Conservation (phyloP, 163 green algal species). For the Prototheca cutis region DNA sequence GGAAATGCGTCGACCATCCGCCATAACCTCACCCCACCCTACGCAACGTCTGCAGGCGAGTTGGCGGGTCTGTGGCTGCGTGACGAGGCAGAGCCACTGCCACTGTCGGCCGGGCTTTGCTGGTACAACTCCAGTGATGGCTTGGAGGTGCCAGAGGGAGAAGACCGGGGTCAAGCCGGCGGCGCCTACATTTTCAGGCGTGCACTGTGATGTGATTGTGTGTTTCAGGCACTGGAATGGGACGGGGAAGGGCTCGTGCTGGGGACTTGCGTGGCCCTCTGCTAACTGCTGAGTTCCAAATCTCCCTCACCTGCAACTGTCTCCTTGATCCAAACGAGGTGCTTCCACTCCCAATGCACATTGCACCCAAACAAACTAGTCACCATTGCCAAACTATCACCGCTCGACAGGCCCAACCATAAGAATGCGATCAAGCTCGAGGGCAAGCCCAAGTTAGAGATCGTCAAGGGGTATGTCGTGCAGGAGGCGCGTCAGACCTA, state of each 20-base stretch:
- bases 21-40: too few relatives aligned
- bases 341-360: too few relatives aligned
- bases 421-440: background rate
- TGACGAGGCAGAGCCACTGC: background rate
- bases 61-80: too few relatives aligned
- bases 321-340: background rate
- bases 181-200: constrained; percentile 73
- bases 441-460: too few relatives aligned
- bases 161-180: constrained; percentile 22
- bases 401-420: too few relatives aligned
- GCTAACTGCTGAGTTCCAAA: too few relatives aligned
- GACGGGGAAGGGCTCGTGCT: too few relatives aligned
- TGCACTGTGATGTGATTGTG: background rate
- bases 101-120: constrained; percentile 11
- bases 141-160: constrained; percentile 14
- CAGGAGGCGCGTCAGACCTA: constrained; percentile 47
- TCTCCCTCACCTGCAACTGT: background rate
- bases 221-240: background rate
- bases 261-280: too few relatives aligned
- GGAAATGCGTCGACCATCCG: too few relatives aligned
- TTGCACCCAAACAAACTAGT: too few relatives aligned
- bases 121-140: constrained; percentile 53
- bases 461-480: constrained; percentile 38
- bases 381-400: too few relatives aligned
- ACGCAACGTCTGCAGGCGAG: constrained; percentile 8